Evolutionary conservation across 2,329 filamentous ascomycete species (phyloP), one percentile per base, ranked within the genome.

Genomic region (Xylaria sp.): DNA sequence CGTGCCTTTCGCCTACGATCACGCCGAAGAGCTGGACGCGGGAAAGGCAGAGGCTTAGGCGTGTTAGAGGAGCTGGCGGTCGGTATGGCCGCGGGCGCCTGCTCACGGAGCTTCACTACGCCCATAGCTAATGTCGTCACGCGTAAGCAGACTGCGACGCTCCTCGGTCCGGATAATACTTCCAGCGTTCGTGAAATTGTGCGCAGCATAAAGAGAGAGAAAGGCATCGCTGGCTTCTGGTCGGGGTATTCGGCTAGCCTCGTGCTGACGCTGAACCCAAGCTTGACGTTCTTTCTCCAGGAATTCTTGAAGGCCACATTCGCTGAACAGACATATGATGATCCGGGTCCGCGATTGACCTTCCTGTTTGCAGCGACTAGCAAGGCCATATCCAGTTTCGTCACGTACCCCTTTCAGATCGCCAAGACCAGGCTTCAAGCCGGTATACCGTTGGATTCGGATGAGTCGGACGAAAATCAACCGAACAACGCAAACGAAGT

Each of bases 351-450:
- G 0, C 52, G 65, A 1, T 66, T 76, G 36, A 82, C 79, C 0
- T 88, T 88, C 70, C 70, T 87, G 12, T 78, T 87, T 41, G 94
- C 94, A 0, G 94, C 94, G 0, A 77, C 91, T 31, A 94, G 92
- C 80, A 97, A 97, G 81, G 90, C 90, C 0, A 82, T 91, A 28
- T 94, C 94, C 0, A 93, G 90, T 8, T 86, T 89, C 0, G 82
- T 94, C 66, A 97, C 92, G 0, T 97, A 97, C 77, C 94, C 94
- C 0, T 91, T 97, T 79, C 92, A 92, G 66, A 89, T 94, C 36
- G 93, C 93, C n/a, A 95, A 95, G 81, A 89, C 92, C 1, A 86
- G 93, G 31, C 86, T 93, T 2, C 93, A 97, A 78, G 68, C 72
- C n/a, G 75, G 72, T 33, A 87, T 91, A 28, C 85, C 86, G 1